Conservation (phyloP, 2,329 filamentous ascomycete species). For the Boeremia lycopersici region DNA sequence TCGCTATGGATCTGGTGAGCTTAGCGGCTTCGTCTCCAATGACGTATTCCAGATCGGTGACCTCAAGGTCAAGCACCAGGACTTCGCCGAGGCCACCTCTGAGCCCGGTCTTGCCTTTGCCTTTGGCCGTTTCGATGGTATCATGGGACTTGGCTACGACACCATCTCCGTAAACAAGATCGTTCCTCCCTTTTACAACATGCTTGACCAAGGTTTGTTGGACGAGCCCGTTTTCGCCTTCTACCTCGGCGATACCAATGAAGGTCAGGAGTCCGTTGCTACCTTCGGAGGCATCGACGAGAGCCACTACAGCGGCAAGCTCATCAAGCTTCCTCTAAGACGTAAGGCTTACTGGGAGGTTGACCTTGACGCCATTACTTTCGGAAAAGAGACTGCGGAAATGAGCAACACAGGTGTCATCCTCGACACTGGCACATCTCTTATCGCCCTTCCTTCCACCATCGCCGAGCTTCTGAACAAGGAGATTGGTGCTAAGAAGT, state of each 20-base stretch:
- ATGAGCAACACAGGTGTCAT: conserved; percentile 95
- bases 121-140: conserved; percentile 96
- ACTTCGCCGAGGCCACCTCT: conserved; percentile 94
- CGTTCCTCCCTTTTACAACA: conserved; percentile 93
- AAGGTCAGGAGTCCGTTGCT: conserved; percentile 79
- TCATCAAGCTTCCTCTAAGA: conserved; percentile 91
- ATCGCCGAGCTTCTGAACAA: conserved; percentile 96
- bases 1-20: conserved; percentile 89
- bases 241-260: conserved; percentile 81
- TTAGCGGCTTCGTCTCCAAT: conserved; percentile 92
- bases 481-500: conserved; percentile 97
- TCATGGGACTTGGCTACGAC: conserved; percentile 92
- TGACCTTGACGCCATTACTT: conserved; percentile 87
- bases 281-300: conserved; percentile 89
- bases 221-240: conserved; percentile 96
- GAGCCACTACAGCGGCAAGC: conserved; percentile 80
- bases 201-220: conserved; percentile 86
- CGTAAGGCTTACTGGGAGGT: conserved; percentile 99
- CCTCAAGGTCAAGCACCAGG: conserved; percentile 82
- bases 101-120: conserved; percentile 97
- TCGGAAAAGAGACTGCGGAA: conserved; percentile 84
- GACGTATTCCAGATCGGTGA: conserved; percentile 89
- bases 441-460: conserved; percentile 90
- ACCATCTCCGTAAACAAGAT: conserved; percentile 97
- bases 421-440: conserved; percentile 96